Conservation (phyloP, 768 basidiomycete species). For the Dentipellis fragilis region DNA sequence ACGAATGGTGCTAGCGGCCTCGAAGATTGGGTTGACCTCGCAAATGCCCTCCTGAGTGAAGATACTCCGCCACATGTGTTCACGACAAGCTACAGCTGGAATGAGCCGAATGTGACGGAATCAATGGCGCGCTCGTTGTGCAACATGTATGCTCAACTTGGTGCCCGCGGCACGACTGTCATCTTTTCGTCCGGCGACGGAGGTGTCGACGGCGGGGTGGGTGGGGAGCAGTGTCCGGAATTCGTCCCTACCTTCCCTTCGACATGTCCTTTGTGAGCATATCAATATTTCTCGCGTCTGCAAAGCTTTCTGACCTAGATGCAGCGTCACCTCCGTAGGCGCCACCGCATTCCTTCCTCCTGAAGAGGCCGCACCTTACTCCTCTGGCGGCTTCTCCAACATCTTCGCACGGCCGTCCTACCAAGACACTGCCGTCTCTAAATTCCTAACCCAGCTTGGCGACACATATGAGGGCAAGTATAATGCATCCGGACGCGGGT, state of each 20-base stretch:
- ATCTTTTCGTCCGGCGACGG: constrained; percentile 13
- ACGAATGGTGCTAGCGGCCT: constrained; percentile 7
- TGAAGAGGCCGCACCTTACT: constrained; percentile 8
- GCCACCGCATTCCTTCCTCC: constrained; percentile 8
- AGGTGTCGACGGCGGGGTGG: constrained; percentile 11
- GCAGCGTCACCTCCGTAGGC: constrained; percentile 10
- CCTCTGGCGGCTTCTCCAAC: constrained; percentile 16
- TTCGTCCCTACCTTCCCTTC: constrained; percentile 14
- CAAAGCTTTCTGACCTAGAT: not conserved
- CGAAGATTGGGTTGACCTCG: constrained; percentile 6
- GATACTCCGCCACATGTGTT: constrained; percentile 8
- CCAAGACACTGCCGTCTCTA: constrained; percentile 8
- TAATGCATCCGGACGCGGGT: constrained; percentile 12
- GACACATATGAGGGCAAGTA: constrained; percentile 9
- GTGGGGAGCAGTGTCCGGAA: constrained; percentile 1
- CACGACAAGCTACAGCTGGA: constrained; percentile 16
- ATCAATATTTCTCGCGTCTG: not conserved
- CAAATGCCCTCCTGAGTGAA: constrained; percentile 6
- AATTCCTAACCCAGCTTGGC: constrained; percentile 11
- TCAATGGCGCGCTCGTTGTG: constrained; percentile 8
- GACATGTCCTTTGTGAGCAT: constrained; percentile 10
- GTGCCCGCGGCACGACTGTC: constrained; percentile 13
- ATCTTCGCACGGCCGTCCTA: constrained; percentile 12
- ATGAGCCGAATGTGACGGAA: constrained; percentile 12
- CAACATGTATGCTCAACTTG: constrained; percentile 13